Evolutionary conservation across 805 yeast species (phyloP).

Genomic region (Cyberlindnera japonica): DNA sequence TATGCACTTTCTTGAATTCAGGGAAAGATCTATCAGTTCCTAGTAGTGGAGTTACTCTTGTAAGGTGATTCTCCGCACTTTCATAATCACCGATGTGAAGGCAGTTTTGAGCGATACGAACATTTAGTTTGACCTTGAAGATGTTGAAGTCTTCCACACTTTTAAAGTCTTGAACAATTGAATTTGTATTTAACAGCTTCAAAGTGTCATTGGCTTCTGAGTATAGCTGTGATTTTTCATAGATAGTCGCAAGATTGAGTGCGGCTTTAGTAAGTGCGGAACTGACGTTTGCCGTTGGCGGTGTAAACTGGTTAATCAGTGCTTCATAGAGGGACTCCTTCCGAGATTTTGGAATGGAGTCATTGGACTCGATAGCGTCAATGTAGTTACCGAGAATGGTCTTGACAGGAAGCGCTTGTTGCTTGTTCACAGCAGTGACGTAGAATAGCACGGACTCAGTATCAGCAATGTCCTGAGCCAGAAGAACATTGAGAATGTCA

Average conservation of each 20-base stretch:
- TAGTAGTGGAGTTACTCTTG: constrained; percentile 19
- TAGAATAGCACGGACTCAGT: constrained; percentile 9
- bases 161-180: constrained; percentile 18
- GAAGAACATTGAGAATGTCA: constrained; percentile 12
- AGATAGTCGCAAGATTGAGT: constrained; percentile 12
- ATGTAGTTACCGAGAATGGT: constrained; percentile 13
- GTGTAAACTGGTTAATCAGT: constrained; percentile 16
- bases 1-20: constrained; percentile 1
- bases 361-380: constrained; percentile 3
- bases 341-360: not conserved
- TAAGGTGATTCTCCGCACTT: constrained; percentile 21
- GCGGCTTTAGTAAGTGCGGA: constrained; percentile 14
- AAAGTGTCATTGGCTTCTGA: constrained; percentile 9
- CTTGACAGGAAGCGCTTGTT: constrained; percentile 21
- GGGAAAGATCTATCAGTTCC: constrained; percentile 1
- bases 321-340: constrained; percentile 11
- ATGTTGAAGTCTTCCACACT: constrained; percentile 9
- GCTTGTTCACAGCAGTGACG: constrained; percentile 18
- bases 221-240: constrained; percentile 10
- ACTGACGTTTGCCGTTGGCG: constrained; percentile 19
- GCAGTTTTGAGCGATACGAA: constrained; percentile 18
- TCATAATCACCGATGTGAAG: constrained; percentile 15
- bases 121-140: constrained; percentile 18
- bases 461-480: constrained; percentile 2
- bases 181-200: constrained; percentile 17